phyloP scores from a whole-genome alignment of 1,139 yeast genomes.

The Magnusiomyces fungicola region DNA sequence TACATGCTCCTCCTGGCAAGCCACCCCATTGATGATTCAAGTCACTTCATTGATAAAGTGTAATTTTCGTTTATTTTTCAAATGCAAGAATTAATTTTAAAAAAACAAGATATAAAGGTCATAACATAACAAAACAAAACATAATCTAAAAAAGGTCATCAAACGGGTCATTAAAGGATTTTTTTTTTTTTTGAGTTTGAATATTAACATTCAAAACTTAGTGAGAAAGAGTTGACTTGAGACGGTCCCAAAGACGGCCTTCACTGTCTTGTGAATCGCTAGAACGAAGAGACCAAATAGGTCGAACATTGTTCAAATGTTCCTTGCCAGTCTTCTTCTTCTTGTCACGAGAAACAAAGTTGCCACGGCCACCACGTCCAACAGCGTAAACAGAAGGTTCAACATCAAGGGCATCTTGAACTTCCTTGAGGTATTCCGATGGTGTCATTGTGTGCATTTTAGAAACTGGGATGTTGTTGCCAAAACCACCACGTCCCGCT shows the following conservation, averaged over 20 bases:
- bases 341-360: constrained; percentile 20
- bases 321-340: constrained; percentile 1
- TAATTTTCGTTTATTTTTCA: no score
- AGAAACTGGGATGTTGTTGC: constrained; percentile 31
- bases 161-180: no score
- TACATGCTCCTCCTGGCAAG: no score
- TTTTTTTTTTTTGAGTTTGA: no score
- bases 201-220: no score
- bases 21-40: no score
- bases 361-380: constrained; percentile 36
- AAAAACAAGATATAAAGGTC: no score
- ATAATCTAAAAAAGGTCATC: no score
- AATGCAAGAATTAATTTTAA: no score
- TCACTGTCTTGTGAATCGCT: constrained; percentile 8
- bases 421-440: constrained; percentile 31
- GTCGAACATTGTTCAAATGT: constrained; percentile 3
- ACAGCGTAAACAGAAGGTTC: constrained; percentile 31
- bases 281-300: constrained; percentile 8
- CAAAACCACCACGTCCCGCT: constrained; percentile 36
- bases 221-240: constrained; percentile 25
- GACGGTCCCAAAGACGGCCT: constrained; percentile 23
- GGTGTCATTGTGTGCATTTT: constrained; percentile 29
- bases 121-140: no score
- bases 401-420: constrained; percentile 27
- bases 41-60: no score